phyloP scores from a whole-genome alignment of 2,329 filamentous ascomycete genomes.

The Fusarium solani-melongenae region DNA sequence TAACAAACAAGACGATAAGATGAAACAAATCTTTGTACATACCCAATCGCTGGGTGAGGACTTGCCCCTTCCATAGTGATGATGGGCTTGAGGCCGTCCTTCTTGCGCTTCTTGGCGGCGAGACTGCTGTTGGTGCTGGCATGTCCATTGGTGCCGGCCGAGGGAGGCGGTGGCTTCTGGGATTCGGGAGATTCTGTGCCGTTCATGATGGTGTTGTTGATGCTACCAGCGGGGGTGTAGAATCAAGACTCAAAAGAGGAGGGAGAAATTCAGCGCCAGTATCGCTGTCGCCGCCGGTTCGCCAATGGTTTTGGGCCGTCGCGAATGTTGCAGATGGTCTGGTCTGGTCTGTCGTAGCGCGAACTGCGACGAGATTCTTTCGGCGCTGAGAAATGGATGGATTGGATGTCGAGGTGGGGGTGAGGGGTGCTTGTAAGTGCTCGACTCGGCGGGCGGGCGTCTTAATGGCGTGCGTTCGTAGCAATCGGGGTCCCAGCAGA shows the following conservation, averaged over 20 bases:
- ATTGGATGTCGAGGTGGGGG: constrained; percentile 28
- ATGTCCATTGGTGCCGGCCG: constrained; percentile 44
- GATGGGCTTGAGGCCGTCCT: constrained; percentile 79
- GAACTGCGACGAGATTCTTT: constrained; percentile 26
- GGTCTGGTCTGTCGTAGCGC: constrained; percentile 6
- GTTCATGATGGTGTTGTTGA: constrained; percentile 36
- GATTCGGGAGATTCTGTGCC: constrained; percentile 45
- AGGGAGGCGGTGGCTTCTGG: constrained; percentile 46
- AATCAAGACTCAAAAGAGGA: neutral
- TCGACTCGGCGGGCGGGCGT: constrained; percentile 16
- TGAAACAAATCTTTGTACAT: constrained; percentile 41
- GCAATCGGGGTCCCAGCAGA: neutral
- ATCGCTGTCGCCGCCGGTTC: constrained; percentile 13
- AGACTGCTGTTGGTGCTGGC: constrained; percentile 42
- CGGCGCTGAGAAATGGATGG: constrained; percentile 6
- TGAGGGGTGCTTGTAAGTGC: constrained; percentile 39
- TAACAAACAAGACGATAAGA: constrained; percentile 1
- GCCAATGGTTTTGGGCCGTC: constrained; percentile 18
- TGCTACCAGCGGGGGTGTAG: constrained; percentile 9
- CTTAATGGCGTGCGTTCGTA: constrained; percentile 8
- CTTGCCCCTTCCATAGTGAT: constrained; percentile 73
- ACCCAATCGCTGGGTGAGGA: constrained; percentile 46
- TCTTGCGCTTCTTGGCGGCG: constrained; percentile 76
- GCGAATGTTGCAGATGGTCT: constrained; percentile 14
- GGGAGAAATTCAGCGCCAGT: neutral